Conservation (phyloP, 2,329 filamentous ascomycete genomes). For the Onygena corvina region DNA sequence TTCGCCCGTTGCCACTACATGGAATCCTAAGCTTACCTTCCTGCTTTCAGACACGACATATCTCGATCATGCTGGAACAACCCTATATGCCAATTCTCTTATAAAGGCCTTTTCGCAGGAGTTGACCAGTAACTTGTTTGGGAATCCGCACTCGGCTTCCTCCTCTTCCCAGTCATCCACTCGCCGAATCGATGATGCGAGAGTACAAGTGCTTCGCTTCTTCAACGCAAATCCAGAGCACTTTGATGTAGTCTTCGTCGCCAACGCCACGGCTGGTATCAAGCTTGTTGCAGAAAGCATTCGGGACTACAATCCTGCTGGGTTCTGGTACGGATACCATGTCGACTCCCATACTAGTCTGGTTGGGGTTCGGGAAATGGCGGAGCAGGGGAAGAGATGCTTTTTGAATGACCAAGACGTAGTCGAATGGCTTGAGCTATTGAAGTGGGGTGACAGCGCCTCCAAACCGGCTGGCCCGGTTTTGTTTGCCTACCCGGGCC, state of each 20-base stretch:
- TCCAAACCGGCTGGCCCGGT: slow-evolving; percentile 22
- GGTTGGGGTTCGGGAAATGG: slow-evolving; percentile 65
- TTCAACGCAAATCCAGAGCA: slow-evolving; percentile 69
- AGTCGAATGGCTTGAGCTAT: slow-evolving; percentile 48
- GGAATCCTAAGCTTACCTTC: neutral
- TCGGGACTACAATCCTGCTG: slow-evolving; percentile 46
- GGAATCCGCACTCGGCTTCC: slow-evolving; percentile 85
- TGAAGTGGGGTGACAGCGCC: slow-evolving; percentile 5
- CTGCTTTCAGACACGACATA: slow-evolving; percentile 54
- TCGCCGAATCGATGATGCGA: slow-evolving; percentile 60
- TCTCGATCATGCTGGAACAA: slow-evolving; percentile 93
- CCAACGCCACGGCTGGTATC: slow-evolving; percentile 82
- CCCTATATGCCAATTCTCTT: slow-evolving; percentile 64
- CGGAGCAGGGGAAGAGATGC: slow-evolving; percentile 49
- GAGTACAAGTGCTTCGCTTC: slow-evolving; percentile 58
- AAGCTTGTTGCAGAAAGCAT: slow-evolving; percentile 76
- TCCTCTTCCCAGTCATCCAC: slow-evolving; percentile 66
- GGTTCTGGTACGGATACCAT: slow-evolving; percentile 76
- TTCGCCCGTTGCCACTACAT: neutral
- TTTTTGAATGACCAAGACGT: slow-evolving; percentile 53
- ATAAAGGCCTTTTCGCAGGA: slow-evolving; percentile 70
- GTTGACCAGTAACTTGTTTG: slow-evolving; percentile 66
- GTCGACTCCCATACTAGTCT: slow-evolving; percentile 75
- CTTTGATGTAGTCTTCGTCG: slow-evolving; percentile 82
- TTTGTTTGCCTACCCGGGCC: slow-evolving; percentile 73